Evolutionary conservation across 495 filamentous ascomycete species (phyloP), one percentile per base, ranked within the genome.

Genomic region (Talaromyces adpressus): DNA sequence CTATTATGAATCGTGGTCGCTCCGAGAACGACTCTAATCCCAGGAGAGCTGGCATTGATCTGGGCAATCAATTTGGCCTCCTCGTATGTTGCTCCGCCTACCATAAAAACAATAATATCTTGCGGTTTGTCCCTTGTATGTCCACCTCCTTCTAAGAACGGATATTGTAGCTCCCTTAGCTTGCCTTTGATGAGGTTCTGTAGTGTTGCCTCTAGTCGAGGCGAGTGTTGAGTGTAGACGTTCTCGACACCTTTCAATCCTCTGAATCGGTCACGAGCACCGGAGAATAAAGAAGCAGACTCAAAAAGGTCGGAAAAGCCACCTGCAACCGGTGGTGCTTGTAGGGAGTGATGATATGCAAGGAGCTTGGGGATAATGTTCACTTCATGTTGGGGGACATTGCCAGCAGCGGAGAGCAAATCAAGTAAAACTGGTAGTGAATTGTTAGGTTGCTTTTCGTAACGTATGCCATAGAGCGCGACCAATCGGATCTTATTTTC

Each of bases 241-340:
- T 98, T 98, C 72, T 98, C 94, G 4, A 98, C 93, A 14, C 94
- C 94, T 70, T 97, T 96, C 18, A 98, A 81, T 2, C 93, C 95
- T 72, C 96, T 96, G 75, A 98, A 93, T 2, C 92, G 87, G 68
- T 89, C 89, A 32, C 92, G 83, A 3, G 94, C 92, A 16, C 90
- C 90, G 32, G 90, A 91, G 76, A 98, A 97, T 62, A 98, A 90
- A 6, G 91, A 93, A 1, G 90, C 87, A 0, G 90, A 89, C 69
- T 97, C 92, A 70, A 98, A 98, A 7, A 97, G 83, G 64, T 96
- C 93, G 2, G 90, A 86, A 68, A 96, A 89, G 32, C 90, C 91
- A 41, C 88, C 85, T 2, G 88, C 81, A 45, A 85, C 78, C 11
- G 88, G 82, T 0, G 85, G 80, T 3, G 87, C 82, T 74, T 95